Percentiles rank a stretch among this genome's conserved stretches.
phyloP scores from a whole-genome alignment of 306 rosid species.

The Corylus heterophylla region DNA sequence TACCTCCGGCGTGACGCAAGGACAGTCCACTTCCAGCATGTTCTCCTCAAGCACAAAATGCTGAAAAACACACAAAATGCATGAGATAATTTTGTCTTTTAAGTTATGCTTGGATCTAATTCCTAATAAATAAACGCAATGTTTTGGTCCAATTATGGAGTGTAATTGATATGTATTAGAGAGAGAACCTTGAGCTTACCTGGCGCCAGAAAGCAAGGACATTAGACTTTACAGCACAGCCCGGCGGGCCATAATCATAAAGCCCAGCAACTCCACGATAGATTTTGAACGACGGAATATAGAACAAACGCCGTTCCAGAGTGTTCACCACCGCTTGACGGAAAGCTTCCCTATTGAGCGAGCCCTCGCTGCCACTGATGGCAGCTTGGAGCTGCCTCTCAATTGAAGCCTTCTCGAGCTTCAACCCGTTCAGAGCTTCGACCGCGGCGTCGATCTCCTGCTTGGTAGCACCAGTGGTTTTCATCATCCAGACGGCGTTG shows the following conservation, averaged over 20 bases:
- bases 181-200: constrained; percentile 32
- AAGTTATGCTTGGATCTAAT: neutral
- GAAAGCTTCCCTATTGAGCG: constrained; percentile 56
- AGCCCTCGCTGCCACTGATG: constrained; percentile 44
- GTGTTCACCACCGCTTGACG: constrained; percentile 74
- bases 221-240: constrained; percentile 78
- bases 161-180: neutral
- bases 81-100: neutral
- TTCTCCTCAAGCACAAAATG: constrained; percentile 95
- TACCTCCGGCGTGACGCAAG: constrained; percentile 88
- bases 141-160: too few relatives aligned
- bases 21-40: constrained; percentile 97
- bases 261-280: constrained; percentile 90
- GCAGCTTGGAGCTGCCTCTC: constrained; percentile 54
- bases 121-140: neutral
- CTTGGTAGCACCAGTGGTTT: constrained; percentile 51
- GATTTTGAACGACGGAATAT: constrained; percentile 75
- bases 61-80: constrained; percentile 30
- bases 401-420: constrained; percentile 58
- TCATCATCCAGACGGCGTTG: constrained; percentile 59
- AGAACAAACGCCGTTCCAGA: constrained; percentile 80
- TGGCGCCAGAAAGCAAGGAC: constrained; percentile 88
- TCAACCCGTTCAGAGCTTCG: constrained; percentile 54
- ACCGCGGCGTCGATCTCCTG: constrained; percentile 68
- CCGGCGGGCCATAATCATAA: constrained; percentile 86